Conservation (phyloP, 148 eudicot species). For the Silene conica region DNA sequence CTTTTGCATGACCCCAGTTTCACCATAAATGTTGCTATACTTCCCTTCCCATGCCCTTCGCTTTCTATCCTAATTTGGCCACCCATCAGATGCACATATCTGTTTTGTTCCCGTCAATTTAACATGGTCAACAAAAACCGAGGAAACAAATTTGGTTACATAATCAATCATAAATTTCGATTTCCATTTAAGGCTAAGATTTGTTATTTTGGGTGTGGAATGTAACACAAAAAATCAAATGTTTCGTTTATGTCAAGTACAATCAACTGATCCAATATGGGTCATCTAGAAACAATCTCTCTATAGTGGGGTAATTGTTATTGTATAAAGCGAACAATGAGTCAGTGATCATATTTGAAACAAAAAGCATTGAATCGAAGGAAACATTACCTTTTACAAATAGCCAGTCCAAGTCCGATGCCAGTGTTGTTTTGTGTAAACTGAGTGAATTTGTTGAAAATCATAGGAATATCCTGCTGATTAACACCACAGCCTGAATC, state of each 20-base stretch:
- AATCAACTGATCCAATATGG: too few relatives aligned
- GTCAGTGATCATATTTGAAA: not conserved
- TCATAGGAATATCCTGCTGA: slow-evolving; percentile 59
- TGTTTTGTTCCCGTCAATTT: slow-evolving; percentile 20
- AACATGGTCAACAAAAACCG: not conserved
- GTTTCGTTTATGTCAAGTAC: not conserved
- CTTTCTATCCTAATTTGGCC: slow-evolving; percentile 91
- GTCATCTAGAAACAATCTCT: too few relatives aligned
- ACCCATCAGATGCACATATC: slow-evolving; percentile 88
- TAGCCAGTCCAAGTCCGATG: slow-evolving; percentile 87
- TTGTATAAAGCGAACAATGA: not conserved
- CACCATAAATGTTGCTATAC: slow-evolving; percentile 52
- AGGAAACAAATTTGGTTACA: not conserved
- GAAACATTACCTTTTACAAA: slow-evolving; percentile 61
- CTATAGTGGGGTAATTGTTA: not conserved
- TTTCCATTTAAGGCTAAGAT: not conserved
- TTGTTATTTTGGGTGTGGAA: not conserved
- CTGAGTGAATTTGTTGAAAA: slow-evolving; percentile 68
- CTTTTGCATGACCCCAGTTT: slow-evolving; percentile 56
- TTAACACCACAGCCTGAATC: slow-evolving; percentile 85
- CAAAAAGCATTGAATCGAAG: not conserved
- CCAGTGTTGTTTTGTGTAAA: slow-evolving; percentile 40
- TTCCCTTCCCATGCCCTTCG: slow-evolving; percentile 78
- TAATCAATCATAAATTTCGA: not conserved
- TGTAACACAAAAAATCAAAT: not conserved